Base-by-base conservation (phyloP, 768 basidiomycete genomes). In the Serendipita sp. region DNA sequence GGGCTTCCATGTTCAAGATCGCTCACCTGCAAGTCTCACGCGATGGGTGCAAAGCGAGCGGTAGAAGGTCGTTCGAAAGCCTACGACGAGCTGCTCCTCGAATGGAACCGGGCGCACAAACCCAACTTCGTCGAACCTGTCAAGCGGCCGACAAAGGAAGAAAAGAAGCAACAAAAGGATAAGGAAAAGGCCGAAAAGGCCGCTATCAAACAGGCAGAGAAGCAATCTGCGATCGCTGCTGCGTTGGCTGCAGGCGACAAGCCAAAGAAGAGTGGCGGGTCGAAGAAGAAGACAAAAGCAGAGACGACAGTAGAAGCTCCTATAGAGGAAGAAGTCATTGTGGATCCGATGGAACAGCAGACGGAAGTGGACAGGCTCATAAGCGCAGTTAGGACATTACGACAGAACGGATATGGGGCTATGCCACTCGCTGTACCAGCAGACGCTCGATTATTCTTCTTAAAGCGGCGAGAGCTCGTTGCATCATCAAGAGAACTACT, bases 1-100 rank as follows among this genome's bases (percentile, higher is more conserved):
- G 81, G 81, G 48, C 76, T 92, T 4, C 92, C 91, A 0, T 99
- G 95, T 72, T 92, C 92, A 11, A 89, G 95, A 32, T 92, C 92
- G 4, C 81, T 99, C 44, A 97, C 95, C 0, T 99, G 95, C 78
- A 99, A 99, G 75, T 92, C 95, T 3, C 95, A 99, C 72, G 88
- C 91, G 1, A 95, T 99, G 86, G 92, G 92, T 13, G 89, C 92
- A 10, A 99, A 99, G 74, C 88, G 95, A 16, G 83, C 88, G 7
- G 94, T 99, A 1, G 81, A 82, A 67, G 91, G 91, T 38, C 89
- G 95, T 3, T 88, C 89, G 0, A 81, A 86, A 63, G 73, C 76
- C 4, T 98, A 92, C 71, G 93, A 96, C 70, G 86, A 86, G 47
- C 81, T 99, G 2, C 80, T 94, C 16, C 79, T 91, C 30, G 94